Base-by-base conservation (phyloP, 2,329 filamentous ascomycete species). In the Saccharata proteae region DNA sequence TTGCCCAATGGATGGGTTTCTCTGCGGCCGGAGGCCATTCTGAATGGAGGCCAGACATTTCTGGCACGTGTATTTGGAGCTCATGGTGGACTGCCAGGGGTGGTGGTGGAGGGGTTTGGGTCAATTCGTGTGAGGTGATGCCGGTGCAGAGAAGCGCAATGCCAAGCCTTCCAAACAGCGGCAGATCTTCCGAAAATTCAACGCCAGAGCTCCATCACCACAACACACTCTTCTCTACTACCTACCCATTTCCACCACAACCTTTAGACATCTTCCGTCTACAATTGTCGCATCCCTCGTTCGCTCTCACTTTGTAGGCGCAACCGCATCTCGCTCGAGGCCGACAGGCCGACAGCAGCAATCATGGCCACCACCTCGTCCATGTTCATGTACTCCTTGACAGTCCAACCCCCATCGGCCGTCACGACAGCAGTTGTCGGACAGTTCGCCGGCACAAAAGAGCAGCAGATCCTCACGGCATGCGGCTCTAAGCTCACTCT, bases 351-450 rank as follows among this genome's bases (percentile, higher is more conserved):
- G 33, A 36, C 52, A 37, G 48, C 43, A 37, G 38, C 38, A 47
- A 66, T 37, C 55, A 96, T 96, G 90, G 88, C 90, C 65, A 93
- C 86, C 55, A 94, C 88, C 39, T 94, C 86, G 43, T 88, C 88
- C 57, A 93, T 94, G 84, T 94, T 94, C 58, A 77, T 98, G 64
- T 98, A 98, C 65, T 90, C 84, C 50, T 70, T 98, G 64, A 96
- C 90, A 45, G 78, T 99, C 51, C 85, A 94, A 61, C 80, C 83
- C 46, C 83, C 90, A 19, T 86, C 85, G 43, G 80, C 84, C 38
- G 76, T 93, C 49, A 85, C 80, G 30, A 80, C 93, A 61, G 86
- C 90, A 41, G 80, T 94, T 43, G 71, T 93, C 38, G 92, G 90
- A 46, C 88, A 96, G 62, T 96, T 96, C 60, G 78, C 84, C 38